Evolutionary conservation across 2,329 filamentous ascomycete species (phyloP), one percentile per base, ranked within the genome.

Genomic region (Aspergillus piperis): DNA sequence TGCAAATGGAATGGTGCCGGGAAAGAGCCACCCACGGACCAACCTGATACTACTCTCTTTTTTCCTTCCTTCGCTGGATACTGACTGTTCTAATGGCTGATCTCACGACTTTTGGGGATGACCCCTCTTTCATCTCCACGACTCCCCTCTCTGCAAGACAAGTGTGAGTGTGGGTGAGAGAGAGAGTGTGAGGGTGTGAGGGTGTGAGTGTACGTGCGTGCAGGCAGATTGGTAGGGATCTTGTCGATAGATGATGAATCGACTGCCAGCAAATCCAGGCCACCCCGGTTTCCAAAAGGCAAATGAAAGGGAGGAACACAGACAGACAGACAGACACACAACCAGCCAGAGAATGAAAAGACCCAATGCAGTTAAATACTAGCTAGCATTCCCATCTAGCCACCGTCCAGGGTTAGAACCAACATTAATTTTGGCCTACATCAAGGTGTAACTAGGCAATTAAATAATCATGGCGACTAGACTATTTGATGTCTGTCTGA

Each of bases 1-100:
- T 48, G 50, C 32, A 36, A 36, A 36, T 36, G 44, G 21, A 49
- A 59, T 59, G 57, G 50, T 48, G 47, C 38, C 44, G 30, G 42
- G 48, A 38, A 54, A 54, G 52, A 25, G 52, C 15, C 38, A 54
- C 52, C 38, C 36, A 54, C 52, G 39, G 23, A 54, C 52, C 38
- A 38, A 55, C 53, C 38, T 44, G 17, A 30, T 8, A 21, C 38
- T 39, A 19, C 30, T 44, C 55, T 51, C 30, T 30, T 3, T 11
- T 30, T 11, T 10, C 3, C 38, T n/a, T 47, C 41, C 41, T 42
- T n/a, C 36, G 44, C 17, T 47, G 19, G 19, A 32, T 30, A 8
- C 36, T 30, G 25, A 27, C 25, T 27, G 25, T 41, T n/a, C 11
- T n/a, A 25, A 25, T 10, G 36, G 13, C 36, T 41, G 55, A 27